A percentile compares a stretch with the other conserved stretches of the same genome.
Evolutionary conservation across 371 early-diverging fungal species (phyloP).

Genomic region (Syncephalastrum monosporum): DNA sequence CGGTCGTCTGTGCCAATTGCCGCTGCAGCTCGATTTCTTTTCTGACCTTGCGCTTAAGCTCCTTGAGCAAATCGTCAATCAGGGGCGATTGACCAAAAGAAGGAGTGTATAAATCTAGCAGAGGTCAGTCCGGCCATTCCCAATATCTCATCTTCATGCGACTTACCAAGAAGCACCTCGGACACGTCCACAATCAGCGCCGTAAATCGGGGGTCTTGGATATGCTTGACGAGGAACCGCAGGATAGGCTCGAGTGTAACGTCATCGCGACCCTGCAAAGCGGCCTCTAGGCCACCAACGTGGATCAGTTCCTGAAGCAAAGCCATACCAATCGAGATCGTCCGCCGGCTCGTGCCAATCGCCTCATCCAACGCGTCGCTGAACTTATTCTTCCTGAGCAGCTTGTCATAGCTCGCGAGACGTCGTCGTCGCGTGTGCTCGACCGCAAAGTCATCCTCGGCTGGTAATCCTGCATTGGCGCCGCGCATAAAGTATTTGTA

Average conservation of each 20-base stretch:
- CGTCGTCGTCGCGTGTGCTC: conserved; percentile 61
- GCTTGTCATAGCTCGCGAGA: conserved; percentile 78
- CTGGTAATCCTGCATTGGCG: conserved; percentile 22
- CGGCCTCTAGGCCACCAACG: conserved; percentile 75
- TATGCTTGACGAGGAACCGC: conserved; percentile 73
- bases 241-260: conserved; percentile 78
- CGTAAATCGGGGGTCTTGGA: conserved; percentile 78
- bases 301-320: conserved; percentile 88
- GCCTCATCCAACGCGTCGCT: conserved; percentile 86
- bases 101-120: conserved; percentile 74
- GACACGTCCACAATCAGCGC: conserved; percentile 76
- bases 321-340: conserved; percentile 60
- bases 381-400: conserved; percentile 81
- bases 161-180: conserved; percentile 68
- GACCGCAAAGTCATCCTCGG: conserved; percentile 67
- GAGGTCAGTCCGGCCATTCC: conserved; percentile 27
- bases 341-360: conserved; percentile 46
- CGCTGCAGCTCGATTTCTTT: conserved; percentile 76
- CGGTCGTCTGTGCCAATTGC: conserved; percentile 70
- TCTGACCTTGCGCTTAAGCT: conserved; percentile 66
- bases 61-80: conserved; percentile 65
- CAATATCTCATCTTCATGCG: conserved; percentile 43
- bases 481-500: conserved; percentile 79
- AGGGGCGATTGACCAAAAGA: conserved; percentile 77
- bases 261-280: conserved; percentile 89